A percentile compares a stretch with the other conserved stretches of the same genome.
Conservation (phyloP, 257 asterid genomes). For the Nicotiana tomentosiformis region DNA sequence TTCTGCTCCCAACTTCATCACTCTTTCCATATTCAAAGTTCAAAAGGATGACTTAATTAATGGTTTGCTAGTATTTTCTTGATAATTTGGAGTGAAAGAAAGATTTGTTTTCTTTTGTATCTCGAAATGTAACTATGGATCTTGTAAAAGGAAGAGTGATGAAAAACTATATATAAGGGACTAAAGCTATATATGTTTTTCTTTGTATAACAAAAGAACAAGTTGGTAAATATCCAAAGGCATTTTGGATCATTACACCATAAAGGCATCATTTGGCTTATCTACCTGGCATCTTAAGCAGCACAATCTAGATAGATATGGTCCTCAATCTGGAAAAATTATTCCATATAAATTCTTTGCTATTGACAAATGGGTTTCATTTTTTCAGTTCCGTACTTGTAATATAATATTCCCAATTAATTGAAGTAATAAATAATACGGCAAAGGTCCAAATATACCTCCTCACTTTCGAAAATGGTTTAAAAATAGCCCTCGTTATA, state of each 20-base stretch:
- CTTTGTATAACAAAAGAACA: too few relatives aligned
- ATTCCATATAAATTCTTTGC: neutral
- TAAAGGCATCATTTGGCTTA: neutral
- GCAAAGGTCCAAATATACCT: too few relatives aligned
- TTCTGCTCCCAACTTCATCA: slow-evolving; percentile 33
- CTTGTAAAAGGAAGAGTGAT: neutral
- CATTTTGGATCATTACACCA: neutral
- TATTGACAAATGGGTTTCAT: neutral
- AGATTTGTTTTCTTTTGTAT: neutral
- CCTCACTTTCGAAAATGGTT: too few relatives aligned
- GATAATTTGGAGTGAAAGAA: neutral
- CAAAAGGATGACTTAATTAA: neutral
- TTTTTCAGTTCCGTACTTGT: neutral
- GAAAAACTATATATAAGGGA: neutral
- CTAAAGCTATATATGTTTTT: neutral
- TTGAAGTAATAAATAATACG: too few relatives aligned
- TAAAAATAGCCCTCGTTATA: too few relatives aligned
- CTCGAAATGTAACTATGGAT: neutral
- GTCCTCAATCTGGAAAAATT: neutral
- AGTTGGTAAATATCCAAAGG: neutral
- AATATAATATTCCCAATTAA: too few relatives aligned
- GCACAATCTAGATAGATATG: neutral
- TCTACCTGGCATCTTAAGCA: neutral
- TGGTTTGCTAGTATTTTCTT: neutral
- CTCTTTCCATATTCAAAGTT: slow-evolving; percentile 28